Percentiles rank a stretch among this genome's conserved stretches.
phyloP scores from a whole-genome alignment of 169 alveolate species.

The Plasmodium chabaudi region DNA sequence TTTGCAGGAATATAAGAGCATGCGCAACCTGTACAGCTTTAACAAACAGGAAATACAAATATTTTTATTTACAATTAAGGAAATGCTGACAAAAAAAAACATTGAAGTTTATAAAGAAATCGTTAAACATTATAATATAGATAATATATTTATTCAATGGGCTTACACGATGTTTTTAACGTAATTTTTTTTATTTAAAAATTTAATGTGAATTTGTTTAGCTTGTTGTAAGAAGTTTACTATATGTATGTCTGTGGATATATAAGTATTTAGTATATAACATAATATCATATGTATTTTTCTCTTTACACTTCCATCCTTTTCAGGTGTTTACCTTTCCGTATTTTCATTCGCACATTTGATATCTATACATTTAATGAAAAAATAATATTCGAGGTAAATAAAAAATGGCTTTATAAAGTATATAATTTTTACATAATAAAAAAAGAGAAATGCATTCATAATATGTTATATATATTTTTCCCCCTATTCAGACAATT shows the following conservation, averaged over 20 bases:
- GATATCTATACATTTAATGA: constrained; percentile 71
- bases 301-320: not conserved
- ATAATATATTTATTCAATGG: constrained; percentile 75
- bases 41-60: constrained; percentile 66
- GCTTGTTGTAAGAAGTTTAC: not conserved
- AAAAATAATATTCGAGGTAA: constrained; percentile 69
- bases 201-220: not conserved
- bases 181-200: constrained; percentile 18
- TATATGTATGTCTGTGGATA: not conserved
- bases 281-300: too few relatives aligned
- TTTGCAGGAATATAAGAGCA: constrained; percentile 46
- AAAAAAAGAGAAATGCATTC: not conserved
- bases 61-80: constrained; percentile 49
- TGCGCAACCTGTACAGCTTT: constrained; percentile 60
- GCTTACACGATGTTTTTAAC: constrained; percentile 64
- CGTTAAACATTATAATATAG: constrained; percentile 63
- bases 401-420: not conserved
- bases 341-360: constrained; percentile 58
- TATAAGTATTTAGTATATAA: too few relatives aligned
- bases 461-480: not conserved
- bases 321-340: constrained; percentile 66
- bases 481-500: constrained; percentile 14
- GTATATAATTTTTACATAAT: too few relatives aligned
- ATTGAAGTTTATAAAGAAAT: constrained; percentile 68
- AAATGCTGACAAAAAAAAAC: constrained; percentile 41